A percentile compares a stretch with the other conserved stretches of the same genome.
phyloP scores from a whole-genome alignment of 2,329 filamentous ascomycete genomes.

The Ascosphaera aggregata region DNA sequence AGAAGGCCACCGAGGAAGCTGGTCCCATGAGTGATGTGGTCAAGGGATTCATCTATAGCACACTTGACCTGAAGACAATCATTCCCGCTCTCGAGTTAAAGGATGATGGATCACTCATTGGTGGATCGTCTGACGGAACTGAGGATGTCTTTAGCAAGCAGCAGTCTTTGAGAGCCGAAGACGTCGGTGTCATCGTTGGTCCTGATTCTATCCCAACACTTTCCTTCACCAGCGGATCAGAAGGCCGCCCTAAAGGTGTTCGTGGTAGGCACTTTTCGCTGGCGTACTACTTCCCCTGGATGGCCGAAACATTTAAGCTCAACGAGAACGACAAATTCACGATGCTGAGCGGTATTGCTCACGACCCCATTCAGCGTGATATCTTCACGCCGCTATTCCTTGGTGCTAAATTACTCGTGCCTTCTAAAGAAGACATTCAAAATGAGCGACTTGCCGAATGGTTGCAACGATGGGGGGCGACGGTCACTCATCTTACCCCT shows the following conservation, averaged over 20 bases:
- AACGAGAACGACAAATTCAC: constrained; percentile 54
- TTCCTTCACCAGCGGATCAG: constrained; percentile 46
- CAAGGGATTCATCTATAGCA: constrained; percentile 44
- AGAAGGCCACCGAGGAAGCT: constrained; percentile 44
- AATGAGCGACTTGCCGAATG: constrained; percentile 75
- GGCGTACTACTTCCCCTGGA: constrained; percentile 78
- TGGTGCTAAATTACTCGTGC: constrained; percentile 56
- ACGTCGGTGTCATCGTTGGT: constrained; percentile 54
- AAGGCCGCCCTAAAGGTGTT: constrained; percentile 71
- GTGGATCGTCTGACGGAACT: constrained; percentile 36
- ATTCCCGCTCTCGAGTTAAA: constrained; percentile 50
- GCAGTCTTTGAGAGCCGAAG: constrained; percentile 27
- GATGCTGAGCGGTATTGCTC: constrained; percentile 61
- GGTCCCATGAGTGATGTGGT: constrained; percentile 38
- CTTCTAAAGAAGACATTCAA: constrained; percentile 59
- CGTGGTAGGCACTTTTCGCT: constrained; percentile 68
- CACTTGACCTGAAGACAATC: constrained; percentile 47
- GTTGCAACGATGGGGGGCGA: constrained; percentile 54
- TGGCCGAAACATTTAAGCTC: constrained; percentile 61
- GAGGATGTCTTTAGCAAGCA: constrained; percentile 41
- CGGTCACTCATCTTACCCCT: constrained; percentile 72
- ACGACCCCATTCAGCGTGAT: constrained; percentile 36
- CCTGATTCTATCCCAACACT: constrained; percentile 66
- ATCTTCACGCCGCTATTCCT: constrained; percentile 84
- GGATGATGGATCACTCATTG: constrained; percentile 47